Percentiles rank a stretch among this genome's conserved stretches.
Evolutionary conservation across 305 asterid species (phyloP).

Genomic region (Stenogyne calaminthoides): DNA sequence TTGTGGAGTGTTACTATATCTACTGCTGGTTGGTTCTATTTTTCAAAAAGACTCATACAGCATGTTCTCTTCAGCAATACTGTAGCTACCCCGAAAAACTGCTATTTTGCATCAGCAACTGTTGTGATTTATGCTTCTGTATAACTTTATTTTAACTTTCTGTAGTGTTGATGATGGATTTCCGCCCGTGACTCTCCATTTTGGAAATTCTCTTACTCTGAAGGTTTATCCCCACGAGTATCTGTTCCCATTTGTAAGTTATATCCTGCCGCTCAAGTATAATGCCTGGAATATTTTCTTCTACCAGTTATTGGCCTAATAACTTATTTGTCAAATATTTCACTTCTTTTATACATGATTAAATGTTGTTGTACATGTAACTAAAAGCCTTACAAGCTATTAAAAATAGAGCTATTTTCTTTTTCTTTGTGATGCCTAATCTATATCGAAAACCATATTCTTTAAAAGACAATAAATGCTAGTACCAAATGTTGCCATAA

Average conservation of each 20-base stretch:
- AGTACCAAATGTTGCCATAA: slow-evolving; percentile 12
- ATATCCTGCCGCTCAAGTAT: slow-evolving; percentile 20
- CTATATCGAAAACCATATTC: slow-evolving; percentile 9
- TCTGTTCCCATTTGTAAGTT: slow-evolving; percentile 93
- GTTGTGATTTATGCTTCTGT: slow-evolving; percentile 2
- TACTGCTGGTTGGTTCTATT: slow-evolving; percentile 13
- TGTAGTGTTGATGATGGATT: slow-evolving; percentile 97
- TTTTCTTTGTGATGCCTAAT: neutral
- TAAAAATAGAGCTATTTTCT: neutral
- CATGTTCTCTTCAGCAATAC: slow-evolving; percentile 7
- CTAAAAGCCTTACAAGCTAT: slow-evolving; percentile 13
- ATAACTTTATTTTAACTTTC: slow-evolving; percentile 31
- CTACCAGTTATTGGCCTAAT: slow-evolving; percentile 4
- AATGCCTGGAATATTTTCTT: slow-evolving; percentile 11
- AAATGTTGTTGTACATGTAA: slow-evolving; percentile 15
- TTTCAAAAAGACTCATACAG: slow-evolving; percentile 15
- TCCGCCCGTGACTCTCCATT: slow-evolving; percentile 83
- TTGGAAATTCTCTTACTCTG: slow-evolving; percentile 79
- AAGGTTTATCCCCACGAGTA: slow-evolving; percentile 92
- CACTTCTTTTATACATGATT: slow-evolving; percentile 17
- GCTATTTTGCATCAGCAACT: slow-evolving; percentile 2
- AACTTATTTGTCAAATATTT: slow-evolving; percentile 12
- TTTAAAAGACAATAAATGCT: neutral
- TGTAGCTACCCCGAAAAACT: neutral
- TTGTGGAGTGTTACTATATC: slow-evolving; percentile 11